phyloP scores from a whole-genome alignment of 2,329 filamentous ascomycete species.

The Calycina marina region DNA sequence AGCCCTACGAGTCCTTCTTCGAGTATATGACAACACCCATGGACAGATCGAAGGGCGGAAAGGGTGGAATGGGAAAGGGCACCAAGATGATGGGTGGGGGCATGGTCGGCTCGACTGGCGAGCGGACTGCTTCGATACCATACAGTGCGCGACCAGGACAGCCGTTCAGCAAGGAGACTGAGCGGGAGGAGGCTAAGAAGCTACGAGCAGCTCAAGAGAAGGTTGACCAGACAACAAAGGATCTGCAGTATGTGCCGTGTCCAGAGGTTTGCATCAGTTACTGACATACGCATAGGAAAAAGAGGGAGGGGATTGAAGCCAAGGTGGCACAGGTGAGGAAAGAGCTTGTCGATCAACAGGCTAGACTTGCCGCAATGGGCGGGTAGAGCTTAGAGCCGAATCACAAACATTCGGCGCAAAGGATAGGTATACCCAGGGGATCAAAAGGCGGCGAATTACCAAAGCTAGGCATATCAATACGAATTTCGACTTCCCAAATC shows the following conservation, averaged over 20 bases:
- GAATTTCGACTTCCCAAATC: no score
- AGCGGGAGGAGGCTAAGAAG: constrained; percentile 45
- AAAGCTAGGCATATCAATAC: no score
- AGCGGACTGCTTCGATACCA: constrained; percentile 64
- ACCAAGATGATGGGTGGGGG: constrained; percentile 29
- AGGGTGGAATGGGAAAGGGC: constrained; percentile 43
- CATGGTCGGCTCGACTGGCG: constrained; percentile 30
- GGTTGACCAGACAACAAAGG: constrained; percentile 32
- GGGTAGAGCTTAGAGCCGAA: no score
- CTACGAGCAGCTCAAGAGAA: constrained; percentile 48
- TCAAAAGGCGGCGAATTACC: no score
- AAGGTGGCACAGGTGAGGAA: not conserved
- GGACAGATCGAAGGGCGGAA: constrained; percentile 26
- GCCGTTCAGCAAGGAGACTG: constrained; percentile 60
- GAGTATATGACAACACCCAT: constrained; percentile 34
- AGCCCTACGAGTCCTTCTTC: constrained; percentile 85
- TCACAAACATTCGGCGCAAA: no score
- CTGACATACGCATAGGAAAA: not conserved
- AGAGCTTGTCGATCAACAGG: no score
- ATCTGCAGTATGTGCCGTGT: constrained; percentile 12
- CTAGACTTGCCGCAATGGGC: no score
- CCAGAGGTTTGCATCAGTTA: constrained; percentile 13
- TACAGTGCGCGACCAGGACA: constrained; percentile 49
- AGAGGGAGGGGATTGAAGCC: constrained; percentile 1
- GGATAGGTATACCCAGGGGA: no score